A percentile compares a stretch with the other conserved stretches of the same genome.
Evolutionary conservation across 768 basidiomycete species (phyloP).

Genomic region (Clitopilus hobsonii): DNA sequence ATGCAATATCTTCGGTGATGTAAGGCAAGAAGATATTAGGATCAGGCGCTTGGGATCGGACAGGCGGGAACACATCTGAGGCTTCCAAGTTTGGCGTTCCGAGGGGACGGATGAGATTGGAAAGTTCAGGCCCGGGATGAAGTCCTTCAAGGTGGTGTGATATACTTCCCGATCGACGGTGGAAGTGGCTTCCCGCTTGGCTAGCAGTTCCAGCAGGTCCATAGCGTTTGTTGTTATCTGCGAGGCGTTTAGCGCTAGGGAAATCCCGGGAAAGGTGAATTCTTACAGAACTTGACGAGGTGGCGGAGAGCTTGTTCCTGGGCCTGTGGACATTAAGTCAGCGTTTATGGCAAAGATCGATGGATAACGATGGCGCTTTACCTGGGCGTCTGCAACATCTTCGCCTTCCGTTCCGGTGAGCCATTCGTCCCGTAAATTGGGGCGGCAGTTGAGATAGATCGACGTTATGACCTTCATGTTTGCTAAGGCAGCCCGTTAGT

Average conservation of each 20-base stretch:
- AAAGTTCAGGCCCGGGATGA: conserved; percentile 69
- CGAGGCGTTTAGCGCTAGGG: background rate
- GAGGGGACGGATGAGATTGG: conserved; percentile 66
- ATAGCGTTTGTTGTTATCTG: conserved; percentile 91
- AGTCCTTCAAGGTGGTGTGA: conserved; percentile 78
- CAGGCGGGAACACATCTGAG: conserved; percentile 92
- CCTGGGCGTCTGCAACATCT: conserved; percentile 87
- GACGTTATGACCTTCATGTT: conserved; percentile 99
- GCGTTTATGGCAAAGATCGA: background rate
- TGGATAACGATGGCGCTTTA: conserved; percentile 23
- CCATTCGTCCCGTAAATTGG: conserved; percentile 98
- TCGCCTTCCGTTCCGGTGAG: conserved; percentile 90
- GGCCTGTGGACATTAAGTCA: conserved; percentile 42
- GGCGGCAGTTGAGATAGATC: conserved; percentile 95
- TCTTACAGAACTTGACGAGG: conserved; percentile 90
- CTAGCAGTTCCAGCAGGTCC: conserved; percentile 51
- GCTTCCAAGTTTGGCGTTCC: conserved; percentile 78
- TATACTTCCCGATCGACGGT: conserved; percentile 80
- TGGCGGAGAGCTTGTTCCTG: conserved; percentile 94
- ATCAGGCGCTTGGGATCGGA: conserved; percentile 81
- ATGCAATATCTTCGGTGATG: conserved; percentile 89
- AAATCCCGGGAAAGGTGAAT: background rate
- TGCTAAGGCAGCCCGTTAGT: conserved; percentile 40
- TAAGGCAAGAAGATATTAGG: conserved; percentile 84
- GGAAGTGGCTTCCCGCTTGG: conserved; percentile 45